Base-by-base conservation (phyloP, 352 stramenopile species). In the Poterioochromonas sp. region DNA sequence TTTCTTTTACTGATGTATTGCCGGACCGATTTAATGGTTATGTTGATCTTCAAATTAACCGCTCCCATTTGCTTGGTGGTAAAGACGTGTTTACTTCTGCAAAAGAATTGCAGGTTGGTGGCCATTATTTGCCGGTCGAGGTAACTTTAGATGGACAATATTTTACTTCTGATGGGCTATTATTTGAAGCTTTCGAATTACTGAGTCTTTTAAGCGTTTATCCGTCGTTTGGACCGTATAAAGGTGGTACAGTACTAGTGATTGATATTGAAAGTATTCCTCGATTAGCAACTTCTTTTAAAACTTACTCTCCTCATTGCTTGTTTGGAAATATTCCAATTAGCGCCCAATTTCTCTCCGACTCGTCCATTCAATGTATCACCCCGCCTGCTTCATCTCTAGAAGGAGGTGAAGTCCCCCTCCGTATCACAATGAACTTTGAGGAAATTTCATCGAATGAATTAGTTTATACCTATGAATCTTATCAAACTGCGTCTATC, bases 141-240 rank as follows among this genome's bases (percentile, higher is more conserved):
- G n/a, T 79, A 29, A 71, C 54, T 40, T 53, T 79, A 15, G 73
- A 79, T 41, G 34, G 32, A 34, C 11, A 62, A 35, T 34, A 79
- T 26, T 71, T 54, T 32, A 73, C 73, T 37, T 26, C 8, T 1
- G 29, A 79, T 39, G 1, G 58, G 5, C 1, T 39, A 41, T 15
- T 79, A 15, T 51, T 71, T 51, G 73, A 79, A 47, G 1, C 60
- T 2, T 8, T 79, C 49, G 2, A 53, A 22, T 26, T 51, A 1
- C 11, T 79, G 1, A 18, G 18, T 1, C 22, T 79, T 32, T 29
- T 40, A 0, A 44, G 18, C 8, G 2, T 79, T 37, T 32, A 69
- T 60, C 73, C 73, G 1, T 15, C 60, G 2, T 29, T 20, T 53
- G 73, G 73, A 2, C 49, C 73, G 1, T 34, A 71, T 41, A 29